Base-by-base conservation (phyloP, 345 rosid genomes). In the Rhizophora apiculata region DNA sequence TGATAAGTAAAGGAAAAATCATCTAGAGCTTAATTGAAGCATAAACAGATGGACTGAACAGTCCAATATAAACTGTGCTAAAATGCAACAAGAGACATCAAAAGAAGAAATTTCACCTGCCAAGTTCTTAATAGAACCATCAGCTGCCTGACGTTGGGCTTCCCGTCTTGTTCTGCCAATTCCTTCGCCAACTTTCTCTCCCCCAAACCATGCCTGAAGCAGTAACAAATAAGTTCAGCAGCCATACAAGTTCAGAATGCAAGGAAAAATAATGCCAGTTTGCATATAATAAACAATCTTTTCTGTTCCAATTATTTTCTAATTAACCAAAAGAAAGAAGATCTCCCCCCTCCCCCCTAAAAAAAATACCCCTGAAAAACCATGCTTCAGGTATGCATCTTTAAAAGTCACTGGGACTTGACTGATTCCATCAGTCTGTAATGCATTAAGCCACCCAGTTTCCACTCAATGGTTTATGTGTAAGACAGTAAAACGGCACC, bases 111-210 rank as follows among this genome's bases (percentile, higher is more conserved):
- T 74, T 87, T 80, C 75, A 96, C 99, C 74, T 57, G 99, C 94
- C 72, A 92, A 85, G 60, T 80, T 74, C 72, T 85, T 85, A 37
- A 96, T 71, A 62, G 96, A 92, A 82, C 58, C 79, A 76, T 87
- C 98, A 59, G 99, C 92, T 24, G 99, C 97, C 76, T 77, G 87
- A 49, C 68, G 76, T 73, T 80, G 91, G 37, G 98, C 96, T 83
- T 90, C 94, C 82, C 89, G 82, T 83, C 96, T 92, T 37, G 98
- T 86, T 75, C 84, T 89, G 53, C 97, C 97, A 70, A 80, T 74
- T 63, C 93, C 97, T 75, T 90, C 87, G 57, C 99, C 93, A 77
- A 89, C 78, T 80, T 82, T 90, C 79, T 86, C 78, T 75, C 96
- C 98, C 20, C 84, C 87, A 78, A 95, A 81, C 98, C 91, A 86